These are phyloP conservation scores for Selaginella tamariscina DNA, from an alignment of 75 land plant genomes.

Conservation along the genomic window DNA sequence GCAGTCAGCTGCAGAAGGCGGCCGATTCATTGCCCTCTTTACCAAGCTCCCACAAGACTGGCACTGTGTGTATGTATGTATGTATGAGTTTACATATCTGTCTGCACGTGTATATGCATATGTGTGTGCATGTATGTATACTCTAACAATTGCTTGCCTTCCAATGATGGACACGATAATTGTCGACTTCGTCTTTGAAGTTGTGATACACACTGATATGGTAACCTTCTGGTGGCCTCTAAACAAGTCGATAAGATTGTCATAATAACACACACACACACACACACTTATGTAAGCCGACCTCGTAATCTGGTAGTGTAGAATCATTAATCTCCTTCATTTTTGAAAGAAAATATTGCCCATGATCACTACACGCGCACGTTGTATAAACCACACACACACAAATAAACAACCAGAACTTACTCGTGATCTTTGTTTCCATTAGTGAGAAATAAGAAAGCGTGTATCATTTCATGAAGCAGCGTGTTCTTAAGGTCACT, in stretches of 20 bases:
- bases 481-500: conserved; percentile 32
- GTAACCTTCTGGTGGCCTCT: conserved; percentile 39
- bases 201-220: conserved; percentile 23
- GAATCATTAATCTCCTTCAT: conserved; percentile 32
- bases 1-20: conserved; percentile 35
- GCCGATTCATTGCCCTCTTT: conserved; percentile 25
- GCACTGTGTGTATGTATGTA: no score
- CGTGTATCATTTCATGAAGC: conserved; percentile 51
- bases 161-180: conserved; percentile 27
- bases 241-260: no score
- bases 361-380: conserved; percentile 32
- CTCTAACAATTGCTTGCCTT: conserved; percentile 20
- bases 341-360: conserved; percentile 23
- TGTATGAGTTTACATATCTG: no score
- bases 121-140: no score
- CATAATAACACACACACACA: neutral
- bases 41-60: conserved; percentile 30
- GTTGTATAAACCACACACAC: neutral
- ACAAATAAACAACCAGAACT: conserved; percentile 2
- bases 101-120: no score
- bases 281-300: conserved; percentile 1
- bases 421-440: conserved; percentile 33
- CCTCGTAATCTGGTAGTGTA: conserved; percentile 27
- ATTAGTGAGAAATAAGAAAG: conserved; percentile 27
- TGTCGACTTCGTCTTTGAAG: conserved; percentile 25